Evolutionary conservation across 2,329 filamentous ascomycete species (phyloP).

Genomic region (Plectosphaerella sp.): DNA sequence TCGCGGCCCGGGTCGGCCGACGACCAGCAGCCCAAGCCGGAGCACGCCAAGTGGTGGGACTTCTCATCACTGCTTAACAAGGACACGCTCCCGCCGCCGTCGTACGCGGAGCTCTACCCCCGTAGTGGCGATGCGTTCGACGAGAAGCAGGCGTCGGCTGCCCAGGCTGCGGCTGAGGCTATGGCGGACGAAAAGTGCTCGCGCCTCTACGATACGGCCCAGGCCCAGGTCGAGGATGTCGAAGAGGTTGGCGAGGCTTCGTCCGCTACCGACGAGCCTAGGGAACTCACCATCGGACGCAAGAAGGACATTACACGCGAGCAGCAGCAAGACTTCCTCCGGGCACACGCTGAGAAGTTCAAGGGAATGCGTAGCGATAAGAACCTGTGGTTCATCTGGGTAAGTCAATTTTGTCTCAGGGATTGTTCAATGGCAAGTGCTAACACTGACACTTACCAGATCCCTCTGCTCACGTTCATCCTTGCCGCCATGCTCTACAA

Average conservation of each 20-base stretch:
- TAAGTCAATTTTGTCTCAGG: constrained; percentile 29
- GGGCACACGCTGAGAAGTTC: constrained; percentile 56
- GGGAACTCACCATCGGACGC: constrained; percentile 53
- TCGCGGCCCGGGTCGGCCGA: constrained; percentile 43
- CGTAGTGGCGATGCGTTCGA: constrained; percentile 38
- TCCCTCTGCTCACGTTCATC: constrained; percentile 44
- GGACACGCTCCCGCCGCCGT: constrained; percentile 53
- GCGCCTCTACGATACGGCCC: constrained; percentile 40
- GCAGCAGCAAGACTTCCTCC: constrained; percentile 59
- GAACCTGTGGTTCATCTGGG: constrained; percentile 67
- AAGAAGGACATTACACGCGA: constrained; percentile 62
- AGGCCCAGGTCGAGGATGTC: constrained; percentile 29
- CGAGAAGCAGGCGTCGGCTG: constrained; percentile 53
- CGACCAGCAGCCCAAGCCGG: constrained; percentile 34
- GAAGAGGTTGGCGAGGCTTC: constrained; percentile 32
- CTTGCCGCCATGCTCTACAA: constrained; percentile 46
- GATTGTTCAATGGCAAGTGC: neutral
- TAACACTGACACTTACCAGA: constrained; percentile 26
- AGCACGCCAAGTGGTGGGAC: constrained; percentile 64
- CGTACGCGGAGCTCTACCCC: constrained; percentile 77
- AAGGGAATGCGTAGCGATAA: constrained; percentile 60
- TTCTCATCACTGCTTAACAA: constrained; percentile 49
- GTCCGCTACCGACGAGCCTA: constrained; percentile 16
- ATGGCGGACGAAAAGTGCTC: constrained; percentile 56
- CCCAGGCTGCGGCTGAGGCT: constrained; percentile 52